Base-by-base conservation (phyloP, 176 grass and related monocot genomes). In the Cenchrus americanus region DNA sequence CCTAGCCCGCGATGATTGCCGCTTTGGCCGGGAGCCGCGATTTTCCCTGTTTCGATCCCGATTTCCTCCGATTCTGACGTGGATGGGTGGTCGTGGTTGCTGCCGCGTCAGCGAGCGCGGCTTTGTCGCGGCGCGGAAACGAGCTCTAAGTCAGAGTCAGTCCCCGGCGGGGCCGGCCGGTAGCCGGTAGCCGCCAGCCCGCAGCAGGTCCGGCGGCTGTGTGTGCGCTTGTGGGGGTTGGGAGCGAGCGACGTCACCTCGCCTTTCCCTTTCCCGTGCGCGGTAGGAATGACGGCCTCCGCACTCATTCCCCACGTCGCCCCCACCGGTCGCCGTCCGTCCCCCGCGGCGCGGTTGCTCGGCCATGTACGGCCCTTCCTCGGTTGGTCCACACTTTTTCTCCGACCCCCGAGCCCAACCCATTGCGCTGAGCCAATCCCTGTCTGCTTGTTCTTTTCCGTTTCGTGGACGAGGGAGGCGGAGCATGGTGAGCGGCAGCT, bases 221-320 rank as follows among this genome's bases (percentile, higher is more conserved):
- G 42, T n/a, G 41, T 46, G 43, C 12, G 43, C 12, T 14, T 50
- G 27, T 30, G 27, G 43, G 62, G 62, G 11, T 13, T 48, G 43
- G 62, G 62, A 37, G 62, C 79, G 62, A 37, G 62, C 79, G 86
- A 69, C 79, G 79, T 61, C 72, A 4, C 34, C 34, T 60, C 80
- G 68, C 37, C 30, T 37, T 37, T 37, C 34, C 66, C 57, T 40
- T 44, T 53, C 80, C n/a, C 5, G 77, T 18, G 83, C 18, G 27
- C 18, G 27, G 32, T 63, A 73, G 70, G 54, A 41, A 75, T 51
- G 80, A 5, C 37, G 49, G 50, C 19, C 80, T 62, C 86, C 48
- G 68, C 69, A 24, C 68, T 54, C 58, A 53, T 14, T 57, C 48
- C 22, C 53, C 27, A 30, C 27, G 27, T 1, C 27, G 27, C 27